Base-by-base conservation (phyloP, 2,329 filamentous ascomycete genomes). In the Epichloe amarillans region DNA sequence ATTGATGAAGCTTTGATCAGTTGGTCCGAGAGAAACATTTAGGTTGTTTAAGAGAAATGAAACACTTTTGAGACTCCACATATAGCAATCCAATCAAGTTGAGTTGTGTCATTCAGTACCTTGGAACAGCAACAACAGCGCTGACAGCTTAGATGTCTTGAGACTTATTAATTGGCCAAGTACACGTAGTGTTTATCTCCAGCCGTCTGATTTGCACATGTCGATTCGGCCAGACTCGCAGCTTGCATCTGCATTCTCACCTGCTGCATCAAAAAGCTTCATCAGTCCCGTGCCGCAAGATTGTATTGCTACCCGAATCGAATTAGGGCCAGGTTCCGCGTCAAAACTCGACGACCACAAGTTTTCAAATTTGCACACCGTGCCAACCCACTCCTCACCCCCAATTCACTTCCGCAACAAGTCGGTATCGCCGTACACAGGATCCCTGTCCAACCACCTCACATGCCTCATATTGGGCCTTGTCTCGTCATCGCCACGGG, bases 391-490 rank as follows among this genome's bases (percentile, higher is more conserved):
- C 14, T 36, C n/a, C 10, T 15, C 3, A 30, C 4, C 17, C 30
- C 43, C 40, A 14, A 15, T 43, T n/a, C 33, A 8, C 23, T 30
- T 19, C 38, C n/a, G 6, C 36, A 50, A 17, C 39, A 39, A 46
- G n/a, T 52, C 37, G 37, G 58, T 14, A 12, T 54, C 54, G 56
- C 30, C 30, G 30, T 30, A 60, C 39, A 61, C 38, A 17, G 56
- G 56, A 43, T 58, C 56, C 30, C 38, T 55, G 12, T 40, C 35
- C 36, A 60, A 56, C 59, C 55, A 59, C 5, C 19, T 40, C 7
- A 56, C 14, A 15, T 26, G 36, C 8, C 21, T 38, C 36, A 57
- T 57, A 2, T 15, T 45, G 2, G 51, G 44, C 3, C 17, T 17
- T 45, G 23, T 46, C 33, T 49, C 19, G 17, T 44, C 50, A 43